Base-by-base conservation (phyloP, 1,284 basidiomycete genomes). In the Phenoliferia sp. region DNA sequence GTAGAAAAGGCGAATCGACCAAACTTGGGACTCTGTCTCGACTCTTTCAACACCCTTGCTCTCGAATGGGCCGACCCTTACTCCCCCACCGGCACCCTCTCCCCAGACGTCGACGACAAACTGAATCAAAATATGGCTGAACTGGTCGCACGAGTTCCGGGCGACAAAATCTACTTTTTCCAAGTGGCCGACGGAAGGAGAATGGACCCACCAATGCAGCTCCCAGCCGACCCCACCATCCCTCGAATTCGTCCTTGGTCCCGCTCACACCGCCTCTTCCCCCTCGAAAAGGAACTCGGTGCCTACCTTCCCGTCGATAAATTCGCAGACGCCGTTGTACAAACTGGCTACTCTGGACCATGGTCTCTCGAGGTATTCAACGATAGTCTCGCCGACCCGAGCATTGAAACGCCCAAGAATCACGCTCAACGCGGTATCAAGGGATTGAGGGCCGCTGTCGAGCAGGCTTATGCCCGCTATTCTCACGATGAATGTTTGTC, bases 351-450 rank as follows among this genome's bases (percentile, higher is more conserved):
- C 65, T 58, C 44, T 6, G 79, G 79, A 2, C 71, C 77, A 3
- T 79, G 79, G 76, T 77, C 76, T 33, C 64, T 79, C 54, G 79
- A 80, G 62, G 78, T 80, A 7, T 80, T 80, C 65, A 79, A 79
- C 68, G 76, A 76, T 57, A 75, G 70, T 44, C 64, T 80, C 6
- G 57, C 64, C 26, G 71, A 75, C 1, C 33, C 64, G 33, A 59
- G 67, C 19, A 62, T 57, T 19, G 31, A 59, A 12, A 76, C 79
- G 2, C 77, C 77, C 2, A 26, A 31, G 3, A 58, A 67, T 54
- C 79, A 80, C 64, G 78, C 79, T 3, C 22, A 59, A 28, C 65
- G 79, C 10, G 79, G 54, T 10, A 66, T 72, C 28, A 61, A 66
- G 28, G 72, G 72, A 19, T 48, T 77, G n/a, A 54, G 29, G 26